Conservation (phyloP, 495 filamentous ascomycete species). For the Daldinia vernicosa region DNA sequence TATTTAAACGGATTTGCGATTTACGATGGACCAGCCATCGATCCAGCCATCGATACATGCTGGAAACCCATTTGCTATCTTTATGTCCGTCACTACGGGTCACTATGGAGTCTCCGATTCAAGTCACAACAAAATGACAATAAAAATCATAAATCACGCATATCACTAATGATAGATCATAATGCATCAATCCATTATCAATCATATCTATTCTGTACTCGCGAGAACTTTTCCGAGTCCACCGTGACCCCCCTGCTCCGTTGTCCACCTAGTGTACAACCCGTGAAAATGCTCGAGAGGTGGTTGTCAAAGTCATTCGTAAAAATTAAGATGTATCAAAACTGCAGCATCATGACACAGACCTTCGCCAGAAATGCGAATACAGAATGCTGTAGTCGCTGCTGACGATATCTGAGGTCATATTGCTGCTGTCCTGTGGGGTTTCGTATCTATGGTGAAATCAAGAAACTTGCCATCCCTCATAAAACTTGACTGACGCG, state of each 20-base stretch:
- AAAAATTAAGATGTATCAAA: constrained; percentile 38
- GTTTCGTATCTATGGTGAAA: constrained; percentile 45
- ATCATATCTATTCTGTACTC: constrained; percentile 47
- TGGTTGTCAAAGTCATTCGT: constrained; percentile 39
- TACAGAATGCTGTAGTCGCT: constrained; percentile 24
- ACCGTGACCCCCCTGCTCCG: constrained; percentile 40
- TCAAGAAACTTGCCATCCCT: constrained; percentile 31
- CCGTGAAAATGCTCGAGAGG: constrained; percentile 46
- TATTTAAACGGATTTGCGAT: not conserved
- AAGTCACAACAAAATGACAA: not conserved
- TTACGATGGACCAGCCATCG: not conserved
- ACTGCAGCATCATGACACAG: constrained; percentile 31
- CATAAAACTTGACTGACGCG: constrained; percentile 32
- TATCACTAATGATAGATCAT: not conserved
- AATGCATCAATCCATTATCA: constrained; percentile 39
- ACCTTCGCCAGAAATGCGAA: constrained; percentile 37
- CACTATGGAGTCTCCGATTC: not conserved
- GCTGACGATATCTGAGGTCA: constrained; percentile 36
- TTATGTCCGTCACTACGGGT: not conserved
- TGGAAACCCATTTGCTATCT: not conserved
- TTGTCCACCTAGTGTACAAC: constrained; percentile 49
- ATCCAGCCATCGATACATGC: not conserved
- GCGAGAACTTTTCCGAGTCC: constrained; percentile 49
- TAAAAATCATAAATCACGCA: not conserved
- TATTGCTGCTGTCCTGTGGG: constrained; percentile 34